These are phyloP conservation scores for Tilletia walkeri DNA, from an alignment of 1,284 basidiomycete genomes.

Conservation along the genomic window DNA sequence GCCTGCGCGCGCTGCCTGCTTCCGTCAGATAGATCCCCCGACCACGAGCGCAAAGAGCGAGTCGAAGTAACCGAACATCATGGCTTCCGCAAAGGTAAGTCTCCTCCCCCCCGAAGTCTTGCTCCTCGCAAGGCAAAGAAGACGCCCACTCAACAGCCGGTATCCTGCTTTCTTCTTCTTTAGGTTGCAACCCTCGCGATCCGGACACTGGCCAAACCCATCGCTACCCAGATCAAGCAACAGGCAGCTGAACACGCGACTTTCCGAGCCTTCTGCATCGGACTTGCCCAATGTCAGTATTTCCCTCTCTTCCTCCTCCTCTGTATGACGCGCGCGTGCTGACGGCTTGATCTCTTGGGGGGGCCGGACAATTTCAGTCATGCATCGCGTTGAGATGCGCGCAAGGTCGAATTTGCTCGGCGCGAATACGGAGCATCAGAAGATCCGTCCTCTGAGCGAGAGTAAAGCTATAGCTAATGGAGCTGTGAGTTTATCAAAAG, in stretches of 20 bases:
- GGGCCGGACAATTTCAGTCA: constrained; percentile 8
- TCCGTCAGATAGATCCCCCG: no score
- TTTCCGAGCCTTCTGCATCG: constrained; percentile 37
- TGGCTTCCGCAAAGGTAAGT: constrained; percentile 6
- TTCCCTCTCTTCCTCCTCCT: background rate
- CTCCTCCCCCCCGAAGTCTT: background rate
- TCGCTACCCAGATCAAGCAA: constrained; percentile 50
- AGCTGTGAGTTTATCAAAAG: background rate
- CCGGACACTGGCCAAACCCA: constrained; percentile 52
- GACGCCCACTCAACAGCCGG: background rate
- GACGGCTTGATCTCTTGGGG: background rate
- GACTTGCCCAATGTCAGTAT: background rate
- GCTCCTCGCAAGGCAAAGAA: background rate
- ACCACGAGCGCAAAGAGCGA: no score
- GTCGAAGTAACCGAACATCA: background rate
- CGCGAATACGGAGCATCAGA: constrained; percentile 13
- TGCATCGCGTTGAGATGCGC: constrained; percentile 51
- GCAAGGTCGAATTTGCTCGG: constrained; percentile 44
- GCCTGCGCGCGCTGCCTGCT: no score
- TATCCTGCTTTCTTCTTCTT: no score
- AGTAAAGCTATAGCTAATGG: constrained; percentile 31
- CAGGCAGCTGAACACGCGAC: constrained; percentile 50
- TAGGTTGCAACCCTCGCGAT: constrained; percentile 49
- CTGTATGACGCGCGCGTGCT: background rate
- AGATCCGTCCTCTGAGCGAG: constrained; percentile 51